A percentile compares a stretch with the other conserved stretches of the same genome.
Evolutionary conservation across 495 filamentous ascomycete species (phyloP).

Genomic region (Cercophora sp.): DNA sequence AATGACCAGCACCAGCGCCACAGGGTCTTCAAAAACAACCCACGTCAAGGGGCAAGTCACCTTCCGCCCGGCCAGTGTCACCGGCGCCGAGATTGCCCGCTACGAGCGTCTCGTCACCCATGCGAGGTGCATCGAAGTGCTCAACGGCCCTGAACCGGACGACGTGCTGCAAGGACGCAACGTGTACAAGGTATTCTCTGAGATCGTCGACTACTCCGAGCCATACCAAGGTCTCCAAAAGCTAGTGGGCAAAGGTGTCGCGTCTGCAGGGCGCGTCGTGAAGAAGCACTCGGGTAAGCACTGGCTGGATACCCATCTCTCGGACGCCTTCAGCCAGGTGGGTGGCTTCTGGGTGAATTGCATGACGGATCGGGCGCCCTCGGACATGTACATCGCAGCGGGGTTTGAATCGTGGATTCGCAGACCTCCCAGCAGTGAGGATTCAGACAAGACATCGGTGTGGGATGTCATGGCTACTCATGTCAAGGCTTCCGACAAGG

Average conservation of each 20-base stretch:
- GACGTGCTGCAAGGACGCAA: conserved; percentile 49
- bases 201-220: conserved; percentile 48
- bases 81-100: conserved; percentile 35
- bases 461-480: conserved; percentile 48
- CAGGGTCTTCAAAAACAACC: conserved; percentile 8
- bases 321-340: conserved; percentile 44
- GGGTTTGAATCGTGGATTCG: conserved; percentile 47
- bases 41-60: conserved; percentile 26
- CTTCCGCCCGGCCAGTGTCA: conserved; percentile 29
- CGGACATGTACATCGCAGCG: conserved; percentile 48
- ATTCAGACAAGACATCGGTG: no score
- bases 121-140: conserved; percentile 34
- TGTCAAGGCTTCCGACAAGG: conserved; percentile 28
- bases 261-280: conserved; percentile 44
- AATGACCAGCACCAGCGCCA: conserved; percentile 20
- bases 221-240: conserved; percentile 43
- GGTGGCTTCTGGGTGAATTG: conserved; percentile 37
- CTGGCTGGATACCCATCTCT: no score
- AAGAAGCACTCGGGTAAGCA: no score
- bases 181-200: conserved; percentile 29
- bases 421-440: no score
- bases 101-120: conserved; percentile 42
- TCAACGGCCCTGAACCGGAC: conserved; percentile 37
- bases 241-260: conserved; percentile 39
- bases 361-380: conserved; percentile 40